A percentile compares a stretch with the other conserved stretches of the same genome.
These are phyloP conservation scores for Simplicillium sp. DNA, from an alignment of 2,329 filamentous ascomycete species.

Conservation along the genomic window DNA sequence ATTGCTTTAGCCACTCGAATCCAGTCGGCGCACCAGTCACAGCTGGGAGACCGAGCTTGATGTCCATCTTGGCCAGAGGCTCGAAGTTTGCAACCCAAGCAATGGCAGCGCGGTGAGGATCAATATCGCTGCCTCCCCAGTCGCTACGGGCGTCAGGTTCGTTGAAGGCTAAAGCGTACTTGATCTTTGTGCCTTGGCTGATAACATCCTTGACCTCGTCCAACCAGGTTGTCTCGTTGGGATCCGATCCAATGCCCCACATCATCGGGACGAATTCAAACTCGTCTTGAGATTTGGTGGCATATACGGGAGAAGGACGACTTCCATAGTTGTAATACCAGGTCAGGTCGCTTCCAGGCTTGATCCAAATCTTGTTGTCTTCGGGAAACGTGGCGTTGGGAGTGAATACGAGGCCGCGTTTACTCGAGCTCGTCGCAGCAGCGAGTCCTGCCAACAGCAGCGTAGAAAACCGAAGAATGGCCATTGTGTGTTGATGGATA, in stretches of 20 bases:
- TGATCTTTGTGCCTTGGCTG: conserved; percentile 43
- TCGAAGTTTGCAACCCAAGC: conserved; percentile 65
- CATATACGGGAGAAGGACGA: conserved; percentile 43
- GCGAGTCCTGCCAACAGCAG: conserved; percentile 12
- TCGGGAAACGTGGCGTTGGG: conserved; percentile 40
- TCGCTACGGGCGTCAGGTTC: conserved; percentile 55
- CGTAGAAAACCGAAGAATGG: conserved; percentile 6
- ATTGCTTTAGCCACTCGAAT: conserved; percentile 57
- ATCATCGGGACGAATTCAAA: conserved; percentile 78
- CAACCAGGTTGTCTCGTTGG: conserved; percentile 50
- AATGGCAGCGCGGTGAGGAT: conserved; percentile 50
- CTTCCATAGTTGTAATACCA: conserved; percentile 81
- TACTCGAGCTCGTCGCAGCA: conserved; percentile 30
- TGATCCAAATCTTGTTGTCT: conserved; percentile 59
- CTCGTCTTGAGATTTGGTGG: conserved; percentile 35
- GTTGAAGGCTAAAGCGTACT: conserved; percentile 67
- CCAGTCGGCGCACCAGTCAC: conserved; percentile 54
- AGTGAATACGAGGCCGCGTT: conserved; percentile 67
- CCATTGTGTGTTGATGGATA: background rate
- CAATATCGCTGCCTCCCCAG: conserved; percentile 54
- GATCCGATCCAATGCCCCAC: conserved; percentile 49
- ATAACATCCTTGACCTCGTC: conserved; percentile 47
- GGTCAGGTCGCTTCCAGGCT: conserved; percentile 47
- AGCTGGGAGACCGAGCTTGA: conserved; percentile 62
- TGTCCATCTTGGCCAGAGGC: conserved; percentile 52